Percentiles rank a stretch among this genome's conserved stretches.
phyloP scores from a whole-genome alignment of 345 rosid species.

The Camelina sativa region DNA sequence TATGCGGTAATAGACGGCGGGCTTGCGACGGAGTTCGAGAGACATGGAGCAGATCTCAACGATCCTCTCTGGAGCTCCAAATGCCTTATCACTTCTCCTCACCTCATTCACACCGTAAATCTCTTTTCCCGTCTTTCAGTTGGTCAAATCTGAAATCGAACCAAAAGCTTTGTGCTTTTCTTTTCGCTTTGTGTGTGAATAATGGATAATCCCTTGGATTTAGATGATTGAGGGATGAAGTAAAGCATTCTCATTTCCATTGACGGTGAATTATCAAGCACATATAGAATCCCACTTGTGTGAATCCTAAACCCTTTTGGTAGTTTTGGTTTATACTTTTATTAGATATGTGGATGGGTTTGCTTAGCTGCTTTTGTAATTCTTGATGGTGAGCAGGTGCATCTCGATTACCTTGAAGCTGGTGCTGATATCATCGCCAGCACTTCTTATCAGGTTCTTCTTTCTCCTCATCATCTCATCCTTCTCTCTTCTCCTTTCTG shows the following conservation, averaged over 20 bases:
- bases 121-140: not conserved
- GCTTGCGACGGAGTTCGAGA: constrained; percentile 83
- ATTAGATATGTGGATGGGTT: constrained; percentile 10
- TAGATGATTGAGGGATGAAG: not conserved
- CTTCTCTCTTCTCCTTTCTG: not conserved
- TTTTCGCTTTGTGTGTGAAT: not conserved
- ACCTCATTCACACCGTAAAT: constrained; percentile 58
- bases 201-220: constrained; percentile 13
- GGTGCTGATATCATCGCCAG: constrained; percentile 82
- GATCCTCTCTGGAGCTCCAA: constrained; percentile 91
- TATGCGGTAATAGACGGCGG: constrained; percentile 73
- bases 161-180: not conserved
- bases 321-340: not conserved
- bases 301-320: constrained; percentile 8
- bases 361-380: constrained; percentile 28
- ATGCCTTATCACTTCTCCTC: constrained; percentile 73
- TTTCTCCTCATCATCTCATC: not conserved
- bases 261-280: not conserved
- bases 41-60: constrained; percentile 78
- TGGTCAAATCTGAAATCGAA: constrained; percentile 20
- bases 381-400: constrained; percentile 55
- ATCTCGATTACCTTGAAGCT: constrained; percentile 84
- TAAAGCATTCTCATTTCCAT: constrained; percentile 21
- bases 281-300: not conserved
- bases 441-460: constrained; percentile 74